A percentile compares a stretch with the other conserved stretches of the same genome.
Evolutionary conservation across 805 yeast genomes (phyloP).

Genomic region (Saccharomycopsis sp.): DNA sequence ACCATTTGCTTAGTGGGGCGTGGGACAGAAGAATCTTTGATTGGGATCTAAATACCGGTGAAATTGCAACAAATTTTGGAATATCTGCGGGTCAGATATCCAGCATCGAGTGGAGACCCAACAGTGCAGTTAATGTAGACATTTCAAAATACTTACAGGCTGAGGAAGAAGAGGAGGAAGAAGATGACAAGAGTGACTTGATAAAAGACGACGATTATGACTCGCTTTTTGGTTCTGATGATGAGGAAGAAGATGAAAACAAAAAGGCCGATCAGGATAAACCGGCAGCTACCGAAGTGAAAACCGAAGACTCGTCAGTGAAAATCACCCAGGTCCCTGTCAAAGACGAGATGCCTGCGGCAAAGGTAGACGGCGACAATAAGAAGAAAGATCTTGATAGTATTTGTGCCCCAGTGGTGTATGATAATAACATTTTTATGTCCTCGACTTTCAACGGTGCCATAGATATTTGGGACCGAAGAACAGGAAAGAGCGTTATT

Average conservation of each 20-base stretch:
- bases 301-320: conserved; percentile 14
- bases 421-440: conserved; percentile 52
- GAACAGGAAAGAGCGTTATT: conserved; percentile 40
- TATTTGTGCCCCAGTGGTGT: conserved; percentile 10
- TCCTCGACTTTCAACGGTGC: conserved; percentile 82
- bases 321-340: conserved; percentile 17
- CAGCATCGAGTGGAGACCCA: conserved; percentile 63
- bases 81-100: conserved; percentile 77
- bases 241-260: conserved; percentile 31
- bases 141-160: conserved; percentile 4
- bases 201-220: conserved; percentile 43
- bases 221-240: conserved; percentile 55
- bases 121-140: conserved; percentile 39
- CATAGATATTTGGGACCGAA: conserved; percentile 73
- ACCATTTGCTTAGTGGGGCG: conserved; percentile 66
- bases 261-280: conserved; percentile 13
- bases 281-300: conserved; percentile 11
- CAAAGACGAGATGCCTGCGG: not conserved
- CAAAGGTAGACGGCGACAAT: not conserved
- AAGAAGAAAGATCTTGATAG: not conserved
- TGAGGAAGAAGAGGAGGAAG: conserved; percentile 24
- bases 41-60: conserved; percentile 85
- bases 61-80: conserved; percentile 38
- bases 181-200: conserved; percentile 28
- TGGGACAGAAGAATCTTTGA: conserved; percentile 81